A percentile compares a stretch with the other conserved stretches of the same genome.
phyloP scores from a whole-genome alignment of 23 red algal genomes.

The Agarophyton chilense region DNA sequence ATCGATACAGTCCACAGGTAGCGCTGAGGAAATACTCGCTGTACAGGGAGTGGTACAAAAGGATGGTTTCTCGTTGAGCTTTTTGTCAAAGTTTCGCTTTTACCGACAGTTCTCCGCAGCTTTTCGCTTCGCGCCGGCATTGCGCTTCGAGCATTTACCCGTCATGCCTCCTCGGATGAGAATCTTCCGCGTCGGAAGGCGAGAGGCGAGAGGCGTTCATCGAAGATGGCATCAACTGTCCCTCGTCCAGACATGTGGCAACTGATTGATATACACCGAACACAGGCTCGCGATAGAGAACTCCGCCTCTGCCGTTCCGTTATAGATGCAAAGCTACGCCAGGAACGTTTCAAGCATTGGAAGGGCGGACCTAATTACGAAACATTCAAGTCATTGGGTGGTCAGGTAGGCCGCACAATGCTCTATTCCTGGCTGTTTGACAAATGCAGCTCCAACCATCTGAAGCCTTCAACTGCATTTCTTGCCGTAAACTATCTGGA shows the following conservation, averaged over 20 bases:
- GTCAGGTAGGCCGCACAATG: constrained; percentile 28
- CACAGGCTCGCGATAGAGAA: background rate
- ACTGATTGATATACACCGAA: background rate
- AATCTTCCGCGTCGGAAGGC: background rate
- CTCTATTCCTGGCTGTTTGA: constrained; percentile 49
- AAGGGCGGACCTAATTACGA: background rate
- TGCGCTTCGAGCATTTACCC: background rate
- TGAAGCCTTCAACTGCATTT: constrained; percentile 16
- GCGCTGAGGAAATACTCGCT: background rate
- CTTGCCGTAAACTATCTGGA: constrained; percentile 54
- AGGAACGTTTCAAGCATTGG: constrained; percentile 9
- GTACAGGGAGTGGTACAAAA: background rate
- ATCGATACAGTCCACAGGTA: background rate
- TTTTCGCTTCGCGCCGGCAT: constrained; percentile 26
- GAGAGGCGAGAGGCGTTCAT: background rate
- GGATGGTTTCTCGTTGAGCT: background rate
- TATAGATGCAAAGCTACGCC: background rate
- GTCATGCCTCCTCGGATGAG: background rate
- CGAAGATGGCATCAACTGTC: background rate
- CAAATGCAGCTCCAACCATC: constrained; percentile 6
- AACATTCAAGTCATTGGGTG: constrained; percentile 25
- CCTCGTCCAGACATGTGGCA: background rate
- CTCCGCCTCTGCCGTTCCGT: background rate
- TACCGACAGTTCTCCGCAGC: background rate
- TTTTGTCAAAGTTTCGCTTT: background rate